These are phyloP conservation scores for Protoeuglena noctilucae DNA, from an alignment of 139 green algal genomes.

Conservation along the genomic window DNA sequence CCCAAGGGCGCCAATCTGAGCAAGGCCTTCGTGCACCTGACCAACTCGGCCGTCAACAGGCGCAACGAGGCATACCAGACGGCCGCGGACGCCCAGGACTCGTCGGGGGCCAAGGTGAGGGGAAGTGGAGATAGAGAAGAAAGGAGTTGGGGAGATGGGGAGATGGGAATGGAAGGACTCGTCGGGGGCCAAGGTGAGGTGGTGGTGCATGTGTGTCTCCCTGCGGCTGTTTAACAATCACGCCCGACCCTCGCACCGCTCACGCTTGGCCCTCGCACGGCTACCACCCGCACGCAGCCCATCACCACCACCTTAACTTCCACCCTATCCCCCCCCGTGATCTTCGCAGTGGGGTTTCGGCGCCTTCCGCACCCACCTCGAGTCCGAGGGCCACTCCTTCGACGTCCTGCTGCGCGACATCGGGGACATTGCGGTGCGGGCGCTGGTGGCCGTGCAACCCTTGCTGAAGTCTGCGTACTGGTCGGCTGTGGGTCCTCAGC, in stretches of 20 bases:
- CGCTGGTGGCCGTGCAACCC: conserved; percentile 46
- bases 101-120: neutral
- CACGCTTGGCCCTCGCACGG: no score
- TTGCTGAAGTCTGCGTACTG: conserved; percentile 56
- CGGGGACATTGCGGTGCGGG: conserved; percentile 37
- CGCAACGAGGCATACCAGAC: conserved; percentile 2
- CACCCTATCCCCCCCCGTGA: no score
- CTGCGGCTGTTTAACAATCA: no score
- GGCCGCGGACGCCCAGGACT: neutral
- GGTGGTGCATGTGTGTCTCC: no score
- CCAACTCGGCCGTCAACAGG: conserved; percentile 32
- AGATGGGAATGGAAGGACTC: no score
- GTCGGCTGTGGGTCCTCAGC: conserved; percentile 22
- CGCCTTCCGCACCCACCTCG: no score
- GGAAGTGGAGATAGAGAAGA: no score
- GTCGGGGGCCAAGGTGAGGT: no score
- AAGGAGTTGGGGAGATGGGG: no score
- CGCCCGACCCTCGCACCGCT: no score
- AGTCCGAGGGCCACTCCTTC: conserved; percentile 20
- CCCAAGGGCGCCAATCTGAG: conserved; percentile 1
- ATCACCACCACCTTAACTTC: conserved; percentile 7
- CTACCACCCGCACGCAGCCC: neutral
- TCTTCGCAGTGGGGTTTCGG: no score
- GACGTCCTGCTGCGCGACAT: conserved; percentile 31
- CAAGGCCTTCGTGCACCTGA: conserved; percentile 42